phyloP scores from a whole-genome alignment of 352 stramenopile species.

The Phytophthora melonis region DNA sequence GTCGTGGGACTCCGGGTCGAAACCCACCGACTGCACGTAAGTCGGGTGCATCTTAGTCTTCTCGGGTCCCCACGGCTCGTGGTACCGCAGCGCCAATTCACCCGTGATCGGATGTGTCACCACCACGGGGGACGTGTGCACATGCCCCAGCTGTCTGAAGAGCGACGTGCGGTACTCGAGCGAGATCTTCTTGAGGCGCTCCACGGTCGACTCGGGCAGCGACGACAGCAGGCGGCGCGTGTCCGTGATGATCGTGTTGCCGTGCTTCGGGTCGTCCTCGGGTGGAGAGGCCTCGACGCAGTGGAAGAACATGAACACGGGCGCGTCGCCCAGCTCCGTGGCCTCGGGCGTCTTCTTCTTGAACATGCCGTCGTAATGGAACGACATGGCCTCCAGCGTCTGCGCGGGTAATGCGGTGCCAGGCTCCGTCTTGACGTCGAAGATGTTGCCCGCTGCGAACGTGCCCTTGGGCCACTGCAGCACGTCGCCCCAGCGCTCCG shows the following conservation, averaged over 20 bases:
- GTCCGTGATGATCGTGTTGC: constrained; percentile 35
- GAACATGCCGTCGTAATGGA: constrained; percentile 38
- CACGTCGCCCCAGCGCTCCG: constrained; percentile 30
- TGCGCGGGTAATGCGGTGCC: constrained; percentile 20
- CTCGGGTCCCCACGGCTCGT: constrained; percentile 32
- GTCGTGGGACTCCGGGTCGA: constrained; percentile 21
- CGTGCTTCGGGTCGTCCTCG: constrained; percentile 35
- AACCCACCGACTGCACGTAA: constrained; percentile 32
- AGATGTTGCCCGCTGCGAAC: constrained; percentile 31
- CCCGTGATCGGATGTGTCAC: constrained; percentile 26
- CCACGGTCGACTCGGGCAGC: constrained; percentile 22
- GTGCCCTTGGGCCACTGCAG: constrained; percentile 32
- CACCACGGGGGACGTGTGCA: constrained; percentile 31
- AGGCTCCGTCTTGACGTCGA: constrained; percentile 29
- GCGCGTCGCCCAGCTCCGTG: constrained; percentile 26
- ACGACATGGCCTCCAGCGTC: constrained; percentile 33
- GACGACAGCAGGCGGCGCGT: constrained; percentile 28
- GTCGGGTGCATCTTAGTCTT: constrained; percentile 38
- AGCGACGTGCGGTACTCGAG: constrained; percentile 27
- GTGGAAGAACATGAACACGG: constrained; percentile 38
- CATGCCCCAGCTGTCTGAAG: constrained; percentile 2
- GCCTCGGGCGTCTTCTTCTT: constrained; percentile 36
- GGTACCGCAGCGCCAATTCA: constrained; percentile 21
- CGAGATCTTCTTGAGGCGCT: constrained; percentile 34
- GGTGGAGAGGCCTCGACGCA: constrained; percentile 22